Evolutionary conservation across 2,329 filamentous ascomycete genomes (phyloP).

Genomic region (Nothophoma quercina): DNA sequence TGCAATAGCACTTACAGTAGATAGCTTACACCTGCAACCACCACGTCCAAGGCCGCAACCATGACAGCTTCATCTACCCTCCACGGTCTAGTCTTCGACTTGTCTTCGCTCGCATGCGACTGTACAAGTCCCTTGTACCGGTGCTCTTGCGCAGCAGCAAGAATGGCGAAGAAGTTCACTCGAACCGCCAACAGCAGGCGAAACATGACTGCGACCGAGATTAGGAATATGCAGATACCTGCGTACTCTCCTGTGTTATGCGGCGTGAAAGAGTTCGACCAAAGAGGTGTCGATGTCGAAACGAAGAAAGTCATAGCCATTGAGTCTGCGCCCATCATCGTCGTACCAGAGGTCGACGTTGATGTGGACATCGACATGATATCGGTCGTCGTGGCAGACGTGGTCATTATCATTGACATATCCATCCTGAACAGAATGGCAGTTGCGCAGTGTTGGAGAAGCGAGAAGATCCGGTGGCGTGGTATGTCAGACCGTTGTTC

Average conservation of each 20-base stretch:
- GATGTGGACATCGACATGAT: slow-evolving; percentile 18
- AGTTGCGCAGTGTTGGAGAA: not conserved
- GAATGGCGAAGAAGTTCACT: slow-evolving; percentile 58
- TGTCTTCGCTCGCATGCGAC: slow-evolving; percentile 47
- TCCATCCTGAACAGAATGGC: slow-evolving; percentile 3
- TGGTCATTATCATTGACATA: slow-evolving; percentile 14
- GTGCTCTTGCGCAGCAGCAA: slow-evolving; percentile 61
- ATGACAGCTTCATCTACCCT: slow-evolving; percentile 78
- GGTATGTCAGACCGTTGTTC: not conserved
- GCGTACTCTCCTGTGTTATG: slow-evolving; percentile 73
- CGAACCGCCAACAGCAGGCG: slow-evolving; percentile 75
- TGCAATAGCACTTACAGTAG: slow-evolving; percentile 71
- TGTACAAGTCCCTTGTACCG: slow-evolving; percentile 76
- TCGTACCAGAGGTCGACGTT: not conserved
- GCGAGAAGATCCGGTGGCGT: not conserved
- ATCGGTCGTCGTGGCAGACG: not conserved
- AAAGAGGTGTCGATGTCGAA: slow-evolving; percentile 67
- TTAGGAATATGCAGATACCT: slow-evolving; percentile 88
- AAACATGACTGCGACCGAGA: slow-evolving; percentile 72
- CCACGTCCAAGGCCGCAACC: slow-evolving; percentile 71
- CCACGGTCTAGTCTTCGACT: slow-evolving; percentile 71
- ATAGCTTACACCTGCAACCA: slow-evolving; percentile 79
- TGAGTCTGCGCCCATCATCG: slow-evolving; percentile 20
- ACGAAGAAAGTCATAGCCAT: slow-evolving; percentile 71
- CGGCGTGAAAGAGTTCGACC: slow-evolving; percentile 75